phyloP scores from a whole-genome alignment of 768 basidiomycete species.

The Agaricus blazei region DNA sequence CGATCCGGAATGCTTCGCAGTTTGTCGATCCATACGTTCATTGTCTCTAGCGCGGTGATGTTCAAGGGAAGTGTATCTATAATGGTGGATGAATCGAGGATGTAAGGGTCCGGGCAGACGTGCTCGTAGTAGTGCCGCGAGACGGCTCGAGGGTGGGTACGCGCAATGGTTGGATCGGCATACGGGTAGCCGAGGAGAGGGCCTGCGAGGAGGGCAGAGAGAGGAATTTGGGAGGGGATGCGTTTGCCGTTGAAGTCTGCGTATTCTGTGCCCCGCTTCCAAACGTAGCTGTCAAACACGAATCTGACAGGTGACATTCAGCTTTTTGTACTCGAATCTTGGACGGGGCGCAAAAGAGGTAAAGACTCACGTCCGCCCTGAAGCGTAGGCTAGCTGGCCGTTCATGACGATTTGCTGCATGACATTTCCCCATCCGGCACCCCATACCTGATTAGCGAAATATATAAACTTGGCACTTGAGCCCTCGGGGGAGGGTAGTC shows the following conservation, averaged over 20 bases:
- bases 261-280: slow-evolving; percentile 41
- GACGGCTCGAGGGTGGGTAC: slow-evolving; percentile 37
- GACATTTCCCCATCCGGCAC: slow-evolving; percentile 56
- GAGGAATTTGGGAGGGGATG: slow-evolving; percentile 50
- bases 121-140: slow-evolving; percentile 37
- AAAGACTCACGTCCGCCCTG: slow-evolving; percentile 43
- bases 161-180: slow-evolving; percentile 16
- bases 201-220: slow-evolving; percentile 51
- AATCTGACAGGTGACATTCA: slow-evolving; percentile 25
- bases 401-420: slow-evolving; percentile 56
- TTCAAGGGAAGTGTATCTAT: slow-evolving; percentile 16
- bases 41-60: slow-evolving; percentile 28
- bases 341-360: background rate
- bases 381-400: slow-evolving; percentile 40
- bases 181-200: slow-evolving; percentile 11
- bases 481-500: slow-evolving; percentile 35
- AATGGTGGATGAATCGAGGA: slow-evolving; percentile 18
- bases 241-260: slow-evolving; percentile 40
- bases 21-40: slow-evolving; percentile 41
- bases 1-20: slow-evolving; percentile 36
- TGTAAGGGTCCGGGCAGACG: slow-evolving; percentile 38
- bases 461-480: slow-evolving; percentile 39
- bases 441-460: slow-evolving; percentile 43
- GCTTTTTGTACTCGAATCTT: background rate
- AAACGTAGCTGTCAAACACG: slow-evolving; percentile 58